These are phyloP conservation scores for Lepidium campestre DNA, from an alignment of 441 rosid species.

Conservation along the genomic window DNA sequence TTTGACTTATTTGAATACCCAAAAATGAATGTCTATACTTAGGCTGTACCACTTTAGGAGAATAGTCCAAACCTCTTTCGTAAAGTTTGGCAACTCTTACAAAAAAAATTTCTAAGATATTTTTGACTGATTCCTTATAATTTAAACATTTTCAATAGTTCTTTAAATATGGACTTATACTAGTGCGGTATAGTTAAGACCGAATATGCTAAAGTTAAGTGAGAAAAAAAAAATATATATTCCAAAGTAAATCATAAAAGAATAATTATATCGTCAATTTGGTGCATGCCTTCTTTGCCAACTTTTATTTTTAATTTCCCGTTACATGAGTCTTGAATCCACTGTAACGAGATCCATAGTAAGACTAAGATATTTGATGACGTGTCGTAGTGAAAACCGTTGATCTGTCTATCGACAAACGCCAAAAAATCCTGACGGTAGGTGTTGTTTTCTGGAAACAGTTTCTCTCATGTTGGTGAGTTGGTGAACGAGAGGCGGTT, in stretches of 20 bases:
- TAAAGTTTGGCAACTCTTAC: too few species aligned
- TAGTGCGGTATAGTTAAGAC: constrained; percentile 9
- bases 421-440: constrained; percentile 9
- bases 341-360: neutral
- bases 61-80: too few species aligned
- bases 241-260: constrained; percentile 1
- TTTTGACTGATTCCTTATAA: neutral
- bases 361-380: neutral
- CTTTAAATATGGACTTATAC: neutral
- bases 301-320: neutral
- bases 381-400: neutral
- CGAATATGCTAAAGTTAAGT: constrained; percentile 15
- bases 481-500: constrained; percentile 1
- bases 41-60: too few species aligned
- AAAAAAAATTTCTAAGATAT: constrained; percentile 11
- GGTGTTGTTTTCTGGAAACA: neutral
- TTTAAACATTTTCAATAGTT: neutral
- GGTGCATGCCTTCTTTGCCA: constrained; percentile 10
- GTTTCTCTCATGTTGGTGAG: constrained; percentile 1
- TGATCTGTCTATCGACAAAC: neutral
- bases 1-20: too few species aligned
- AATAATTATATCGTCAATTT: constrained; percentile 9
- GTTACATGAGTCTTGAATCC: constrained; percentile 1
- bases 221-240: neutral
- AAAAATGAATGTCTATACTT: too few species aligned